Evolutionary conservation across 2,329 filamentous ascomycete species (phyloP), one percentile per base, ranked within the genome.

Genomic region (Verticillium alfalfae): DNA sequence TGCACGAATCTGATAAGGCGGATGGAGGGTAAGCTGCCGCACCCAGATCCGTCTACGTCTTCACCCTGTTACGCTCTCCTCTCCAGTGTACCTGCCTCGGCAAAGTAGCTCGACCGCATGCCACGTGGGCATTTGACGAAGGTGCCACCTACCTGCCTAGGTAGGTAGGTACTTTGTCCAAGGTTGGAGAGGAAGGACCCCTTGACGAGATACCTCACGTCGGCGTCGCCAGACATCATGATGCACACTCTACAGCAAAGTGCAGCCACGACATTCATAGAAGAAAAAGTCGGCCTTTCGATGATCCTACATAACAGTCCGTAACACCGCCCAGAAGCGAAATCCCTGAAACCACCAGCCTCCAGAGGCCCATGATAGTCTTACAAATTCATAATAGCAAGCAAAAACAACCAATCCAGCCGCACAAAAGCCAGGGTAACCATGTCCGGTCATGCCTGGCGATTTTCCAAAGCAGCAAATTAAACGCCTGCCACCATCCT

Each of bases 311-410:
- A 52, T 22, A 52, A 12, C 18, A 52, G 18, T 52, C n/a, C 45
- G 10, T 12, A 58, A 58, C 57, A 39, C 57, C 57, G 16, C 22
- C 38, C 39, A 58, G 57, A 58, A 58, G 41, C 57, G 57, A 58
- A 58, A 58, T 36, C 9, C 22, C 38, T 7, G 8, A 18, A n/a
- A n/a, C 26, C 22, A 31, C 18, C 57, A 34, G 7, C 38, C 18
- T 45, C 57, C 57, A 39, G 57, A 58, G 57, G 57, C 38, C 57
- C 57, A 13, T 41, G 31, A 57, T 58, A 34, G 41, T 58, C 38
- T 58, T 58, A 58, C 57, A 58, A 58, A 18, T 58, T 58, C 34
- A 45, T 36, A 37, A n/a, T 38, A 9, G 38, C 41, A 34, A 41
- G 34, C 31, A 13, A 18, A 58, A 34, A 15, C 57, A 39, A 36